Evolutionary conservation across 805 yeast species (phyloP).

Genomic region (Isabelozyma gotoi): DNA sequence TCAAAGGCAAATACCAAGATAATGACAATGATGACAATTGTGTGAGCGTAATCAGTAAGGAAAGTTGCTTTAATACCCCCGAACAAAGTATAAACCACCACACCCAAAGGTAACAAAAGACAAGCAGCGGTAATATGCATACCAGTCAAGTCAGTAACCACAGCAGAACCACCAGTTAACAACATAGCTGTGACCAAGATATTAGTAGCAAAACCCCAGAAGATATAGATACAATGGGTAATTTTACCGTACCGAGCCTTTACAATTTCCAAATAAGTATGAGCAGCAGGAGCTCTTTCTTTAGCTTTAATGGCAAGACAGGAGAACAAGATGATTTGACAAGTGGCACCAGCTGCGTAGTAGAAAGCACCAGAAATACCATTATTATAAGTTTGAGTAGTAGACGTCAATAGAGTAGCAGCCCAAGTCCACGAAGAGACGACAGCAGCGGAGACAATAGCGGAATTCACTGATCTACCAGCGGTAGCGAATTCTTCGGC

Average conservation of each 20-base stretch:
- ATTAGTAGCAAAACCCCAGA: slow-evolving; percentile 85
- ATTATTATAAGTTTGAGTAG: slow-evolving; percentile 71
- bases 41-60: slow-evolving; percentile 73
- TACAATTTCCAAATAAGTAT: slow-evolving; percentile 85
- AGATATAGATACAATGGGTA: slow-evolving; percentile 69
- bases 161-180: slow-evolving; percentile 46
- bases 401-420: slow-evolving; percentile 39
- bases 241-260: slow-evolving; percentile 75
- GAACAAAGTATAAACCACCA: slow-evolving; percentile 67
- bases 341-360: slow-evolving; percentile 91
- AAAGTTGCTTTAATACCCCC: slow-evolving; percentile 87
- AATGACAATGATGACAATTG: slow-evolving; percentile 43
- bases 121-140: slow-evolving; percentile 47
- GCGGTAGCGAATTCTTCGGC: slow-evolving; percentile 95
- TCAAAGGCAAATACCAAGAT: slow-evolving; percentile 31
- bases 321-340: slow-evolving; percentile 84
- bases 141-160: slow-evolving; percentile 39
- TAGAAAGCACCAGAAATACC: slow-evolving; percentile 82
- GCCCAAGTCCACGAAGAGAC: slow-evolving; percentile 88
- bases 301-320: slow-evolving; percentile 86
- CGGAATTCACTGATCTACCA: slow-evolving; percentile 83
- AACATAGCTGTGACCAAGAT: slow-evolving; percentile 88
- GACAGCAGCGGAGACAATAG: slow-evolving; percentile 84
- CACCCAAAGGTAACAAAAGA: slow-evolving; percentile 55
- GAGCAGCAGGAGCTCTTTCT: slow-evolving; percentile 87